Evolutionary conservation across 768 basidiomycete species (phyloP).

Genomic region (Trametes elegans): DNA sequence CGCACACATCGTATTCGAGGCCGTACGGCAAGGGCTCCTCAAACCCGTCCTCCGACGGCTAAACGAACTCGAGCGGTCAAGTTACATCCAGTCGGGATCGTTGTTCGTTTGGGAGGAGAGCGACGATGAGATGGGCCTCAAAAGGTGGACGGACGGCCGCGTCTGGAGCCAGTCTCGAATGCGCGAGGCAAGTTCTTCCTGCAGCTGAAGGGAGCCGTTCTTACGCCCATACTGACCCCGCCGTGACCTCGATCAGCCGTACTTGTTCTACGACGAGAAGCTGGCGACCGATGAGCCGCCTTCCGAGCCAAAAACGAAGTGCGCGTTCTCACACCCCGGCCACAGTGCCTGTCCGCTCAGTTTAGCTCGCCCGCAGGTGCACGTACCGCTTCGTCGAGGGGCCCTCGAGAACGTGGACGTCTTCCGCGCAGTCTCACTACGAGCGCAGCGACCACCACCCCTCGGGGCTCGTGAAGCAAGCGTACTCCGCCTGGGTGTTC

Average conservation of each 20-base stretch:
- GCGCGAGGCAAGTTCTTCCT: conserved; percentile 49
- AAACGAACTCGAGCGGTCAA: conserved; percentile 58
- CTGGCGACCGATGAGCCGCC: conserved; percentile 43
- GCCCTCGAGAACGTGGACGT: conserved; percentile 45
- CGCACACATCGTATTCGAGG: conserved; percentile 65
- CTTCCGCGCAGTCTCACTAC: conserved; percentile 56
- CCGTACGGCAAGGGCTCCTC: conserved; percentile 53
- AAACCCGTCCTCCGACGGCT: conserved; percentile 52
- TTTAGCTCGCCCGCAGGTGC: conserved; percentile 11
- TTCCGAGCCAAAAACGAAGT: conserved; percentile 40
- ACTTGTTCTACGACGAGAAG: conserved; percentile 68
- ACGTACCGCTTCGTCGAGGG: conserved; percentile 58
- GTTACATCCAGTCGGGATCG: conserved; percentile 55
- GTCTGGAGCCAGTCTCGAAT: conserved; percentile 69
- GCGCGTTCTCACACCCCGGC: conserved; percentile 19
- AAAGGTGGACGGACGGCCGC: conserved; percentile 70
- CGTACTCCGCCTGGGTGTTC: conserved; percentile 65
- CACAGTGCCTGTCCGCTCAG: conserved; percentile 23
- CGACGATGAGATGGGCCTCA: conserved; percentile 62
- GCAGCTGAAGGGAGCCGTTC: not conserved
- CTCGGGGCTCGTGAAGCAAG: conserved; percentile 62
- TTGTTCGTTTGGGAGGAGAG: conserved; percentile 72
- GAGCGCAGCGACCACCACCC: conserved; percentile 54
- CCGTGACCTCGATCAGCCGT: conserved; percentile 43
- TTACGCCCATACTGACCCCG: conserved; percentile 12